These are phyloP conservation scores for Gynandropsis gynandra DNA, from an alignment of 345 rosid genomes.

Conservation along the genomic window DNA sequence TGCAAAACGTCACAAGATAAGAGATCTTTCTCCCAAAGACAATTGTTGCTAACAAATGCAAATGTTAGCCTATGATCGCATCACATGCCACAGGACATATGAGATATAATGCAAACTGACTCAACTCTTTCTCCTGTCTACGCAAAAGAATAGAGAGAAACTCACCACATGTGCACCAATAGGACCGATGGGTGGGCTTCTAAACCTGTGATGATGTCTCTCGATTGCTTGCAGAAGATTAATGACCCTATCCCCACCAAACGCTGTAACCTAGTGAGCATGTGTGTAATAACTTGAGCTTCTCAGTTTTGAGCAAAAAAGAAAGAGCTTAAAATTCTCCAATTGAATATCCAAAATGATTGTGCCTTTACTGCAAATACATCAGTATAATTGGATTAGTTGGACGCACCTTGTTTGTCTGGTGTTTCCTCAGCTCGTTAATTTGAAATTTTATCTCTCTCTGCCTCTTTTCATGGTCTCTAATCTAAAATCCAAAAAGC, in stretches of 20 bases:
- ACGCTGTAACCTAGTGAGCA: constrained; percentile 71
- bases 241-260: constrained; percentile 86
- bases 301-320: constrained; percentile 8
- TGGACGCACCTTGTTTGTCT: constrained; percentile 63
- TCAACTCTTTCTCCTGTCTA: constrained; percentile 5
- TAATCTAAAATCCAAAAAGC: constrained; percentile 40
- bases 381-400: constrained; percentile 14
- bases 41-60: not conserved
- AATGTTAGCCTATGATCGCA: constrained; percentile 8
- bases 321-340: constrained; percentile 10
- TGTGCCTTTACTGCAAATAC: not conserved
- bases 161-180: constrained; percentile 92
- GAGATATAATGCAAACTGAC: constrained; percentile 8
- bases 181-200: constrained; percentile 89
- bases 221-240: constrained; percentile 69
- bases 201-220: constrained; percentile 47
- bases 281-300: constrained; percentile 15
- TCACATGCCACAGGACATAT: not conserved
- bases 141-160: constrained; percentile 16
- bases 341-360: constrained; percentile 1
- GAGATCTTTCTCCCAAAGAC: constrained; percentile 4
- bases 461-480: constrained; percentile 40
- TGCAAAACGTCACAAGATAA: constrained; percentile 29
- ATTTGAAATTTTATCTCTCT: constrained; percentile 32
- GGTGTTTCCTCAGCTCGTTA: constrained; percentile 42